These are phyloP conservation scores for Nepenthes mirabilis DNA, from an alignment of 148 eudicot genomes.

Conservation along the genomic window DNA sequence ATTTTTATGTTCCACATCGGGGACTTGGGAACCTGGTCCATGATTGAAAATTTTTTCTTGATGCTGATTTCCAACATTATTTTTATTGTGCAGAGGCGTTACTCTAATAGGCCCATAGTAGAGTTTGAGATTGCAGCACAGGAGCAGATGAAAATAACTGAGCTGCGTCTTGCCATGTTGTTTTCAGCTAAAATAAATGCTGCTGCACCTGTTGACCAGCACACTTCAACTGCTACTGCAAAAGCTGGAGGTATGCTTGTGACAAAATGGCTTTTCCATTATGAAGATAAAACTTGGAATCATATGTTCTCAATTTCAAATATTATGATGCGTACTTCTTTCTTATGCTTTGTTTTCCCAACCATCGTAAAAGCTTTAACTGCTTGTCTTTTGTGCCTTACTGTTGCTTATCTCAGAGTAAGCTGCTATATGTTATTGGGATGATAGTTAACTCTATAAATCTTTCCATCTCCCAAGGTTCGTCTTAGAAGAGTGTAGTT, in stretches of 20 bases:
- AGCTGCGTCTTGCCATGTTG: slow-evolving; percentile 71
- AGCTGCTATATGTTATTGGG: too few species aligned
- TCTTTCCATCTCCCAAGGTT: too few species aligned
- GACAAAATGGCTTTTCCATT: neutral
- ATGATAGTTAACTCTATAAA: too few species aligned
- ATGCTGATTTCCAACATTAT: neutral
- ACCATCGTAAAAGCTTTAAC: too few species aligned
- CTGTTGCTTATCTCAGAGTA: too few species aligned
- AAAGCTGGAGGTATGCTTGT: slow-evolving; percentile 63
- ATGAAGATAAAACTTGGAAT: neutral
- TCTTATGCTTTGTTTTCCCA: too few species aligned
- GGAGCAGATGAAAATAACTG: slow-evolving; percentile 95
- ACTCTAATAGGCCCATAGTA: slow-evolving; percentile 67
- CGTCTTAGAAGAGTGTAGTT: too few species aligned
- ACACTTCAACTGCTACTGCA: slow-evolving; percentile 20
- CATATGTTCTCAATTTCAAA: neutral
- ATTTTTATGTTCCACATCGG: too few species aligned
- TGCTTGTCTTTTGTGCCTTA: too few species aligned
- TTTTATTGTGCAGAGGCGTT: slow-evolving; percentile 48
- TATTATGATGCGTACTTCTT: too few species aligned
- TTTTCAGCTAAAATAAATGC: slow-evolving; percentile 30
- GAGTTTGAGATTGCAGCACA: slow-evolving; percentile 85
- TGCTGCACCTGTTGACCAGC: slow-evolving; percentile 10
- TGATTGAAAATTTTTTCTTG: too few species aligned
- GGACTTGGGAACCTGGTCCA: too few species aligned